Evolutionary conservation across 129 eudicot genomes (phyloP).

Genomic region (Pulicaria dysenterica): DNA sequence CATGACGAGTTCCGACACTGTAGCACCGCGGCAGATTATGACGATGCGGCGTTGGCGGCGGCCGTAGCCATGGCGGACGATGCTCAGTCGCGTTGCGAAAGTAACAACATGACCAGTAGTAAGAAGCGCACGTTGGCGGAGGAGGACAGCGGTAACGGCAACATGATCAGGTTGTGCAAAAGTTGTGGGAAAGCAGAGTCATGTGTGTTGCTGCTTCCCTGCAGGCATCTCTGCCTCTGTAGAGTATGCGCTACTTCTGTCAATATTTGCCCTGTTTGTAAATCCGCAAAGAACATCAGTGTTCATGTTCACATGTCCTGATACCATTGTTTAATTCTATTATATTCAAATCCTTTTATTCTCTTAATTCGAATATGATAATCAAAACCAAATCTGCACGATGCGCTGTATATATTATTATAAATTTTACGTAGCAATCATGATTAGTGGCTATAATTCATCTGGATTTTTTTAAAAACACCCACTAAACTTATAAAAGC

Average conservation of each 20-base stretch:
- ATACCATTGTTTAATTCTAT: neutral
- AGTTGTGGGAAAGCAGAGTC: constrained; percentile 60
- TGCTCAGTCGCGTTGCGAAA: constrained; percentile 67
- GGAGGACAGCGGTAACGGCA: neutral
- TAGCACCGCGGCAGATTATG: constrained; percentile 2
- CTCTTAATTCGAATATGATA: neutral
- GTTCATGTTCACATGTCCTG: constrained; percentile 60
- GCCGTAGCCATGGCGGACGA: constrained; percentile 24
- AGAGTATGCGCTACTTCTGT: constrained; percentile 49
- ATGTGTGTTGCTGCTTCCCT: constrained; percentile 65
- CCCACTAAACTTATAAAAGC: no score
- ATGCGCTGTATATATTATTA: neutral
- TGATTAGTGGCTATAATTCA: neutral
- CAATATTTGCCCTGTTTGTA: constrained; percentile 61
- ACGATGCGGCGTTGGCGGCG: neutral
- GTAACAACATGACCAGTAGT: constrained; percentile 27
- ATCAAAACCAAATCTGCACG: neutral
- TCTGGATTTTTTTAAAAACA: neutral
- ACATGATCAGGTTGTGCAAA: constrained; percentile 40
- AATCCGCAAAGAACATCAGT: constrained; percentile 45
- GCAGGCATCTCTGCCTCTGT: constrained; percentile 72
- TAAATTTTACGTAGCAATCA: neutral
- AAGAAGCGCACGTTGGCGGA: constrained; percentile 1
- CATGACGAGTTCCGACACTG: constrained; percentile 23
- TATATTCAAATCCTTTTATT: neutral